A percentile compares a stretch with the other conserved stretches of the same genome.
Evolutionary conservation across 1,139 yeast species (phyloP).

Genomic region (Scheffersomyces lignicola): DNA sequence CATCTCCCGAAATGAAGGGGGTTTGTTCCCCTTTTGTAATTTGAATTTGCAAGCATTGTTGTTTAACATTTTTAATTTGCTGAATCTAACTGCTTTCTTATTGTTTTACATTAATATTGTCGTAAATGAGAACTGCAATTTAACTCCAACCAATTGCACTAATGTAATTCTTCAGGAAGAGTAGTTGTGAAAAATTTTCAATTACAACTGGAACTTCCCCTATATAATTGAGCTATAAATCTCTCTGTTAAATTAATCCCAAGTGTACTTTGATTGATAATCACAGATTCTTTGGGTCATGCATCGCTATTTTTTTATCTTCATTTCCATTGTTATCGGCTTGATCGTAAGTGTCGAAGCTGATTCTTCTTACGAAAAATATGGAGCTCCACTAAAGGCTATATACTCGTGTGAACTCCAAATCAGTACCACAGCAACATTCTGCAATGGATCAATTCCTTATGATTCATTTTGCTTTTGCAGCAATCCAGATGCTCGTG

Average conservation of each 20-base stretch:
- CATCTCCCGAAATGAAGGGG: too few species aligned
- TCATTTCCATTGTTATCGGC: not conserved
- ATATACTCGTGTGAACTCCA: conserved; percentile 20
- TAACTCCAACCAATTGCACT: conserved; percentile 1
- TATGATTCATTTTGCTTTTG: conserved; percentile 13
- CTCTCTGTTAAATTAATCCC: not conserved
- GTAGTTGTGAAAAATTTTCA: not conserved
- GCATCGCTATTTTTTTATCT: conserved; percentile 1
- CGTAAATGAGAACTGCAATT: not conserved
- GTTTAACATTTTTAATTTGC: not conserved
- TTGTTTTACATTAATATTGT: not conserved
- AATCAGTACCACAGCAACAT: conserved; percentile 14
- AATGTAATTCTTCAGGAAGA: not conserved
- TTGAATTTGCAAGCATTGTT: too few species aligned
- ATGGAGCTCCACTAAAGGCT: conserved; percentile 1
- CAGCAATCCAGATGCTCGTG: conserved; percentile 13
- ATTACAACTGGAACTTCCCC: not conserved
- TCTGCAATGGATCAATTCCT: conserved; percentile 11
- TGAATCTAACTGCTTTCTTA: not conserved
- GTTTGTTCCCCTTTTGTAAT: not conserved
- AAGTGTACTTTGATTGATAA: too few species aligned
- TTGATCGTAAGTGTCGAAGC: too few species aligned
- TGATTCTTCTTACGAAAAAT: conserved; percentile 4
- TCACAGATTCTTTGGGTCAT: too few species aligned
- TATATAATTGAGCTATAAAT: not conserved